These are phyloP conservation scores for Ceratorhiza oryzae-sativae DNA, from an alignment of 1,284 basidiomycete species.

Conservation along the genomic window DNA sequence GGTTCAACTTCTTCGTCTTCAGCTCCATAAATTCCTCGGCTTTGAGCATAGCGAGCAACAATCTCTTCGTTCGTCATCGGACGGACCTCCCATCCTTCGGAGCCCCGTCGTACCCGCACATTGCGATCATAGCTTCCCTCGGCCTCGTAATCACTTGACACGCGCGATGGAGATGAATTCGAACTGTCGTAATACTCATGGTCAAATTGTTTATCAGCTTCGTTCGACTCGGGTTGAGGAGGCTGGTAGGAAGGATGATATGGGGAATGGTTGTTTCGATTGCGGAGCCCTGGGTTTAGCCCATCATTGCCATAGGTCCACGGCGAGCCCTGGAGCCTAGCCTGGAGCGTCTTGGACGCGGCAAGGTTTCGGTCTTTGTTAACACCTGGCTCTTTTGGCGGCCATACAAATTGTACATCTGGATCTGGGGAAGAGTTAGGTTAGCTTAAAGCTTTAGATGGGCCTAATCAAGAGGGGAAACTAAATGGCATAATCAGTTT, in stretches of 20 bases:
- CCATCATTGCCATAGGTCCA: slow-evolving; percentile 57
- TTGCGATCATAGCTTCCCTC: slow-evolving; percentile 43
- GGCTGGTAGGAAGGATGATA: slow-evolving; percentile 67
- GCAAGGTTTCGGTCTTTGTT: slow-evolving; percentile 43
- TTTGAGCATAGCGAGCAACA: slow-evolving; percentile 62
- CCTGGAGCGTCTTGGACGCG: slow-evolving; percentile 40
- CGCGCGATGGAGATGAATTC: slow-evolving; percentile 41
- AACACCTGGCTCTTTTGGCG: slow-evolving; percentile 55
- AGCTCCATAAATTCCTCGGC: slow-evolving; percentile 60
- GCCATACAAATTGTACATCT: slow-evolving; percentile 56
- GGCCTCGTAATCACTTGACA: slow-evolving; percentile 45
- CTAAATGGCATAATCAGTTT: slow-evolving; percentile 33
- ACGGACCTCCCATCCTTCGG: slow-evolving; percentile 79
- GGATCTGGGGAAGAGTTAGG: slow-evolving; percentile 47
- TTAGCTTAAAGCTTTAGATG: background rate
- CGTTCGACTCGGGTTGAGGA: slow-evolving; percentile 43
- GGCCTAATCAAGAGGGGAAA: background rate
- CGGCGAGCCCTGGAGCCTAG: slow-evolving; percentile 47
- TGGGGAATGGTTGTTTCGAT: slow-evolving; percentile 59
- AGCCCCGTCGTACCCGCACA: slow-evolving; percentile 65
- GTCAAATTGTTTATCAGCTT: slow-evolving; percentile 35
- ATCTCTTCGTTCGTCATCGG: slow-evolving; percentile 66
- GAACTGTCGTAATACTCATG: slow-evolving; percentile 34
- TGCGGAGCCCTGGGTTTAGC: slow-evolving; percentile 52
- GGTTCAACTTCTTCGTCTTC: slow-evolving; percentile 57